Percentiles rank a stretch among this genome's conserved stretches.
Conservation (phyloP, 257 asterid genomes). For the Lithospermum erythrorhizon region DNA sequence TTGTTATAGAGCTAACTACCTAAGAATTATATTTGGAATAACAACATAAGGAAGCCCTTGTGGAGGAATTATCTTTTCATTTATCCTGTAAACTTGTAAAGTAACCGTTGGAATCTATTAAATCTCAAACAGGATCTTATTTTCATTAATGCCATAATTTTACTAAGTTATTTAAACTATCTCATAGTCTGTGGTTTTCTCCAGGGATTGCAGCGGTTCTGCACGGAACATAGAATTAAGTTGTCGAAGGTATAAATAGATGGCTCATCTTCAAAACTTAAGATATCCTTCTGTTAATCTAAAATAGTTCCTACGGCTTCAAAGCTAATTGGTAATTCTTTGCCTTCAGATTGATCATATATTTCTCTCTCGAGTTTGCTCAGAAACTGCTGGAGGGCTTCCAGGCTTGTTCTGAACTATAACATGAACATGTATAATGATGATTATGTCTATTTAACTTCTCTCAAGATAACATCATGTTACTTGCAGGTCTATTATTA, state of each 20-base stretch:
- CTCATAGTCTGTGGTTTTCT: conserved; percentile 12
- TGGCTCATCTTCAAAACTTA: neutral
- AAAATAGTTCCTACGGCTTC: neutral
- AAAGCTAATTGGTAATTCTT: neutral
- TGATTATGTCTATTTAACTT: neutral
- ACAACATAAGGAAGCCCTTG: too few species aligned
- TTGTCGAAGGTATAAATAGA: conserved; percentile 58
- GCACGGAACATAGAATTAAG: conserved; percentile 88
- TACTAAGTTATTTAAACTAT: conserved; percentile 5
- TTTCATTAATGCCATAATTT: neutral
- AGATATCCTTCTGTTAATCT: neutral
- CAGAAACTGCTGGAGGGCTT: conserved; percentile 99
- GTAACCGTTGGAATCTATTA: neutral
- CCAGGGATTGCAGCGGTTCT: conserved; percentile 96
- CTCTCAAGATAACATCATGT: neutral
- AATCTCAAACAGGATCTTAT: neutral
- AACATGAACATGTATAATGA: neutral
- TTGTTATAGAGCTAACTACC: too few species aligned
- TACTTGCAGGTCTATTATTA: conserved; percentile 67
- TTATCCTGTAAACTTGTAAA: neutral
- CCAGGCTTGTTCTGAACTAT: conserved; percentile 45
- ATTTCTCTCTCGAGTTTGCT: conserved; percentile 89
- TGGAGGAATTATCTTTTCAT: neutral
- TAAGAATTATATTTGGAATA: too few species aligned
- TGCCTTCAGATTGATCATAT: conserved; percentile 83